Base-by-base conservation (phyloP, 2,329 filamentous ascomycete species). In the Corynespora cassiicola region DNA sequence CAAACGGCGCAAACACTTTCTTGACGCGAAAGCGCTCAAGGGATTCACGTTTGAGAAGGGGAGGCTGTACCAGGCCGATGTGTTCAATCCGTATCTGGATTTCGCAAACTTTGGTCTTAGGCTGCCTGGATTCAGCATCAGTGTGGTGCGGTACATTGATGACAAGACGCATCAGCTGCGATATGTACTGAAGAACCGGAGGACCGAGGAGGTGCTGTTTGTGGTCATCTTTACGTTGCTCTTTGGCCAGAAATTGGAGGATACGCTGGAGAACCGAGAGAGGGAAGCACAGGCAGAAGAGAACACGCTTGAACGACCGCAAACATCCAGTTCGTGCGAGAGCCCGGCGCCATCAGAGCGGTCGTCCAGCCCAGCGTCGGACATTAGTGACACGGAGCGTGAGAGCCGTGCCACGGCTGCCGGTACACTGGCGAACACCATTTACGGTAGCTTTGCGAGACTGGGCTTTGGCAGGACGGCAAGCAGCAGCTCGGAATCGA, bases 11-110 rank as follows among this genome's bases (percentile, higher is more conserved):
- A 76, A 75, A 44, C 57, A 64, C 47, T 75, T 74, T 42, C 56
- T 74, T 5, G 56, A 64, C 5, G 41, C 51, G 4, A 41, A 50
- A 14, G 62, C 71, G 19, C 55, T 71, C 8, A 55, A 68, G 19
- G 31, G 43, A 0, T 71, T 75, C 31, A 58, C 61, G 0, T 75
- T 76, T 31, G 71, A 75, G 40, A 65, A 69, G 38, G 73, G 68
- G 0, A 40, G 74, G 14, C 36, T 69, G 36, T 76, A 76, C 37
- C 63, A 72, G 24, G 71, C 58, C 1, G 74, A 76, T 38, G 75
- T 76, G 42, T 75, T 71, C 59, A 76, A 76, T 36, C 71, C 71
- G 15, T 74, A 75, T 50, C 50, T 76, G 5, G 73, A 76, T 44
- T 76, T 75, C 51, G 66, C 69, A 1, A 72, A 73, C 28, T 75